phyloP scores from a whole-genome alignment of 805 yeast species.

The Clavispora vitiphila region DNA sequence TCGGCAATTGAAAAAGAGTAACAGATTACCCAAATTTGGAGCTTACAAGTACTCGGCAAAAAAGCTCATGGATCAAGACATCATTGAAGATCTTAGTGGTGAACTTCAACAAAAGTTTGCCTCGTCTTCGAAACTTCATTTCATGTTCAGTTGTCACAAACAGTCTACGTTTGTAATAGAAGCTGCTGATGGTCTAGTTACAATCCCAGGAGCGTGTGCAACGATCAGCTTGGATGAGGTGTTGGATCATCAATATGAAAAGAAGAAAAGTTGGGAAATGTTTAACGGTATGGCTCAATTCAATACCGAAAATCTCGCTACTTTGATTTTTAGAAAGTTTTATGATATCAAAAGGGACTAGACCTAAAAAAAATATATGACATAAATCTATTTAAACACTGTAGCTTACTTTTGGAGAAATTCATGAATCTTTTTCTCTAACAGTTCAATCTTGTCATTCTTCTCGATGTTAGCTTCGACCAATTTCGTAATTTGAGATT shows the following conservation, averaged over 20 bases:
- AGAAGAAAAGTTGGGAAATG: constrained; percentile 45
- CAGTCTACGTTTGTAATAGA: constrained; percentile 72
- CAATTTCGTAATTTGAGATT: constrained; percentile 48
- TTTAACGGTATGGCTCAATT: constrained; percentile 68
- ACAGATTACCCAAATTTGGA: constrained; percentile 70
- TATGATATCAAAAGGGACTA: constrained; percentile 46
- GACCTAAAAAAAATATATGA: not conserved
- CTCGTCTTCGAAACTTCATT: constrained; percentile 61
- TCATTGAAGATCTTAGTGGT: constrained; percentile 58
- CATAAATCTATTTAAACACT: not conserved
- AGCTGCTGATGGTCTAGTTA: constrained; percentile 67
- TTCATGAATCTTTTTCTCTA: constrained; percentile 60
- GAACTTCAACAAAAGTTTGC: constrained; percentile 31
- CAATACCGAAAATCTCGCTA: constrained; percentile 62
- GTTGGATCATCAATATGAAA: constrained; percentile 69
- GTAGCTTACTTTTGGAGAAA: constrained; percentile 18
- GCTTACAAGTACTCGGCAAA: constrained; percentile 73
- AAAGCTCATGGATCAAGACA: constrained; percentile 67
- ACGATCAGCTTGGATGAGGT: constrained; percentile 67
- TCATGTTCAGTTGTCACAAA: constrained; percentile 71
- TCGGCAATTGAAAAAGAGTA: constrained; percentile 60
- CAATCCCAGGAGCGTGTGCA: constrained; percentile 53
- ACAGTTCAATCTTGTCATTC: constrained; percentile 52
- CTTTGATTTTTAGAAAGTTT: constrained; percentile 70
- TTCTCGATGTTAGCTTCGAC: constrained; percentile 54